Conservation (phyloP, 2,329 filamentous ascomycete genomes). For the Trichoderma guizhouense region DNA sequence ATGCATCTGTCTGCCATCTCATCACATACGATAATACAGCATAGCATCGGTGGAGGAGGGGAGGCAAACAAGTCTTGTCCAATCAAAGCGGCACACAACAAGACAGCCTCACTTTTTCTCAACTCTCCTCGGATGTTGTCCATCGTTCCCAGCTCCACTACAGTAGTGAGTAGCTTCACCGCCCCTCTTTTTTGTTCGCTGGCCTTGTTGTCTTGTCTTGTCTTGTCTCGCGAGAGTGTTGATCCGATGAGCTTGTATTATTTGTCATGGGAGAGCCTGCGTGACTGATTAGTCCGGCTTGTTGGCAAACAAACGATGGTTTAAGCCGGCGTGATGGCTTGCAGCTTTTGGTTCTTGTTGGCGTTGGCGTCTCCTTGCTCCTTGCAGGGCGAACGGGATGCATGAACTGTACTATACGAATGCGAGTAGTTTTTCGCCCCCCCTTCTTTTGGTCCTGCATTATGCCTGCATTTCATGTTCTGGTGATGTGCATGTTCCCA, state of each 20-base stretch:
- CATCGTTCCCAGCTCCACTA: not conserved
- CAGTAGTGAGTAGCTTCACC: not conserved
- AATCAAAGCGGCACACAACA: not conserved
- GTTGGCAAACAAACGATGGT: not conserved
- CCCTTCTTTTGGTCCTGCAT: not conserved
- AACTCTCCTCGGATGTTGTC: not conserved
- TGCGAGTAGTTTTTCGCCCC: not conserved
- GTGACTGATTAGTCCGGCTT: not conserved
- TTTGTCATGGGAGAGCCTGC: not conserved
- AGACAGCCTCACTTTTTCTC: conserved; percentile 8
- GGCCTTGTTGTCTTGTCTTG: no score
- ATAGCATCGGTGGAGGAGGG: not conserved
- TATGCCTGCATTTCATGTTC: not conserved
- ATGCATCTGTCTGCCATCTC: not conserved
- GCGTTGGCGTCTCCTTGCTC: not conserved
- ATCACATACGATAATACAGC: not conserved
- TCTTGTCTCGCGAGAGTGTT: not conserved
- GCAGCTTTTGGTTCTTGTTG: not conserved
- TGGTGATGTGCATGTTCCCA: not conserved
- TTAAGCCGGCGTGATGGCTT: not conserved
- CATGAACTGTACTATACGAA: not conserved
- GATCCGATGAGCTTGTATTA: not conserved
- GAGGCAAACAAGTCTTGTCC: not conserved
- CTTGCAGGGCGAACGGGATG: not conserved
- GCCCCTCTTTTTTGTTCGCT: not conserved